Percentiles rank a stretch among this genome's conserved stretches.
Conservation (phyloP, 768 basidiomycete species). For the Pleurotus sapidus region DNA sequence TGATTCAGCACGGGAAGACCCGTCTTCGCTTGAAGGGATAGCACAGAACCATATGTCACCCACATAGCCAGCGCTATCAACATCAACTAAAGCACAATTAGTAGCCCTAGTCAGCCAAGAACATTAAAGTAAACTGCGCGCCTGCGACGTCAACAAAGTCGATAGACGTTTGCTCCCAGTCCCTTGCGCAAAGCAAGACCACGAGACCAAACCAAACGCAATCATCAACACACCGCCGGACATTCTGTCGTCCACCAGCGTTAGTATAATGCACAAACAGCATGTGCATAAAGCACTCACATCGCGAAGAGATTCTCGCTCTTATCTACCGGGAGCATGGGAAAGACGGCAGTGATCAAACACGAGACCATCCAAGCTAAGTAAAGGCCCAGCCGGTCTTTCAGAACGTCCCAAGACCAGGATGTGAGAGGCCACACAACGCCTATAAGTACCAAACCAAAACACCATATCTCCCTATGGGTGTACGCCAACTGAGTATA, state of each 20-base stretch:
- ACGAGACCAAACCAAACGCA: constrained; percentile 20
- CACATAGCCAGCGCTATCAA: constrained; percentile 45
- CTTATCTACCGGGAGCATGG: constrained; percentile 70
- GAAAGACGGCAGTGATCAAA: constrained; percentile 60
- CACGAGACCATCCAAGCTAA: constrained; percentile 49
- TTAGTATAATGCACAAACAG: neutral
- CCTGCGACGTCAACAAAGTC: neutral
- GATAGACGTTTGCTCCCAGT: too few relatives aligned
- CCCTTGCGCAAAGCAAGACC: neutral
- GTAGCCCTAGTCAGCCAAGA: neutral
- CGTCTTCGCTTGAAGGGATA: constrained; percentile 57
- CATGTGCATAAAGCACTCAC: constrained; percentile 35
- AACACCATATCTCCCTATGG: constrained; percentile 67
- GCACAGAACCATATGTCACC: constrained; percentile 57
- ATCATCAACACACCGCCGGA: constrained; percentile 47
- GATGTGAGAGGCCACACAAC: constrained; percentile 58
- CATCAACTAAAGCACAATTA: constrained; percentile 27
- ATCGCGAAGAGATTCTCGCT: constrained; percentile 56
- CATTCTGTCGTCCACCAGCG: constrained; percentile 26
- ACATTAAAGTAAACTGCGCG: neutral
- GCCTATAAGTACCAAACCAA: constrained; percentile 60
- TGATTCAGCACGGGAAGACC: constrained; percentile 67
- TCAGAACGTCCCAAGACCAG: constrained; percentile 39
- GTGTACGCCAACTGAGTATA: constrained; percentile 61
- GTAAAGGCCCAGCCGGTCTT: constrained; percentile 20